phyloP scores from a whole-genome alignment of 805 yeast genomes.

The Candida boleticola region DNA sequence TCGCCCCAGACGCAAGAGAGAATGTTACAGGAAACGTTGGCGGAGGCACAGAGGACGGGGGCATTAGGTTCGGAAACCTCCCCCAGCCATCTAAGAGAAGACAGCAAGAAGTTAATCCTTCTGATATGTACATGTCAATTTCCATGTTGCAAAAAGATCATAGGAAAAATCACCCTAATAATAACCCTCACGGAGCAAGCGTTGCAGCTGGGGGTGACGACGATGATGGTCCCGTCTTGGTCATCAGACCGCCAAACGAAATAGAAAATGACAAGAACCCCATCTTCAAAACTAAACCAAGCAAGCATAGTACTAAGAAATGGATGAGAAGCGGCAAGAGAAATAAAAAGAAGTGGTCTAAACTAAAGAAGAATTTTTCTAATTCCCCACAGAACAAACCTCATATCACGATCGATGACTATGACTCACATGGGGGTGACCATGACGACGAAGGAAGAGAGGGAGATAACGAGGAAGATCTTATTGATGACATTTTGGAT shows the following conservation, averaged over 20 bases:
- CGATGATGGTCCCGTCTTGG: conserved; percentile 69
- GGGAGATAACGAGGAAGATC: conserved; percentile 6
- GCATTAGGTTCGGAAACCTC: conserved; percentile 58
- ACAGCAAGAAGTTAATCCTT: conserved; percentile 56
- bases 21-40: background rate
- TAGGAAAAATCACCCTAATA: conserved; percentile 13
- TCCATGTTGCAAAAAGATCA: conserved; percentile 68
- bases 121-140: conserved; percentile 81
- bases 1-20: background rate
- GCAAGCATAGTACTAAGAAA: conserved; percentile 14
- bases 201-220: conserved; percentile 5
- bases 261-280: conserved; percentile 44
- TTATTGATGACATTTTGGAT: conserved; percentile 13
- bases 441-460: conserved; percentile 2
- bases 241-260: conserved; percentile 77
- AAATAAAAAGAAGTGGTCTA: conserved; percentile 16
- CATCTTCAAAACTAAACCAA: conserved; percentile 20
- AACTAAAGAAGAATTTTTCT: conserved; percentile 24
- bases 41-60: conserved; percentile 14
- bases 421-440: conserved; percentile 7
- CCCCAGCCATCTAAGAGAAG: conserved; percentile 55
- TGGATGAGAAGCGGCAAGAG: conserved; percentile 13
- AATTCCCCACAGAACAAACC: conserved; percentile 10
- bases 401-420: conserved; percentile 17
- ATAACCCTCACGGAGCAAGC: conserved; percentile 5